These are phyloP conservation scores for Aspergillus sp. DNA, from an alignment of 2,329 filamentous ascomycete genomes.

Conservation along the genomic window DNA sequence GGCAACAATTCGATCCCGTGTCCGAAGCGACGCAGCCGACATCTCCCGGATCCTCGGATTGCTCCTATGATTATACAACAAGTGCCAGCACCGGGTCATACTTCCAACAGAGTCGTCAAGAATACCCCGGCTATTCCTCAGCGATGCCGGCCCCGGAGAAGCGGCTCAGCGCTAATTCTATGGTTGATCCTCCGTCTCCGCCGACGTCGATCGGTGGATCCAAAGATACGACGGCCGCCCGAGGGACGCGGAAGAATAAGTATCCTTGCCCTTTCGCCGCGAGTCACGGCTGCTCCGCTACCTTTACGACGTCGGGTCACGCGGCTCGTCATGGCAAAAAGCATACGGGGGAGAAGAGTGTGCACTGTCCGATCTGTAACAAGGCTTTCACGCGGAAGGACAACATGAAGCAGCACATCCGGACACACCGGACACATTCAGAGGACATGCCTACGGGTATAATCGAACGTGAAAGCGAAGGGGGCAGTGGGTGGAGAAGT, in stretches of 20 bases:
- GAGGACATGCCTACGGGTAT: constrained; percentile 30
- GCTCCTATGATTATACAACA: constrained; percentile 33
- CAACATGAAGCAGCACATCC: constrained; percentile 69
- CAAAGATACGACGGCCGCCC: constrained; percentile 23
- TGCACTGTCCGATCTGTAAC: constrained; percentile 66
- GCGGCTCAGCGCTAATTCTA: constrained; percentile 22
- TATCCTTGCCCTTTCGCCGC: constrained; percentile 65
- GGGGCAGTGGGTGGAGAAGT: constrained; percentile 11
- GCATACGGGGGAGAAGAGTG: constrained; percentile 67
- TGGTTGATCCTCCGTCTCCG: constrained; percentile 29
- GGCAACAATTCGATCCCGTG: constrained; percentile 25
- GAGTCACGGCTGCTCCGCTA: constrained; percentile 59
- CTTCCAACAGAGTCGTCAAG: constrained; percentile 28
- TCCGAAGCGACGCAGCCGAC: constrained; percentile 26
- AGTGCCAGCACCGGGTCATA: constrained; percentile 23
- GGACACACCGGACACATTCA: constrained; percentile 53
- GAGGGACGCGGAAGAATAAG: constrained; percentile 57
- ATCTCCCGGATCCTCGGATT: constrained; percentile 35
- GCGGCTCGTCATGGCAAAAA: constrained; percentile 68
- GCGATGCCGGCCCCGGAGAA: constrained; percentile 25
- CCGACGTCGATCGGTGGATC: constrained; percentile 23
- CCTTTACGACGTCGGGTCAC: constrained; percentile 67
- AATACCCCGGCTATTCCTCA: constrained; percentile 24
- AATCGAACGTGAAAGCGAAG: constrained; percentile 15
- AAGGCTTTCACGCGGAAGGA: constrained; percentile 69